These are phyloP conservation scores for Aspergillus oerlinghausenensis DNA, from an alignment of 2,329 filamentous ascomycete genomes.

Conservation along the genomic window DNA sequence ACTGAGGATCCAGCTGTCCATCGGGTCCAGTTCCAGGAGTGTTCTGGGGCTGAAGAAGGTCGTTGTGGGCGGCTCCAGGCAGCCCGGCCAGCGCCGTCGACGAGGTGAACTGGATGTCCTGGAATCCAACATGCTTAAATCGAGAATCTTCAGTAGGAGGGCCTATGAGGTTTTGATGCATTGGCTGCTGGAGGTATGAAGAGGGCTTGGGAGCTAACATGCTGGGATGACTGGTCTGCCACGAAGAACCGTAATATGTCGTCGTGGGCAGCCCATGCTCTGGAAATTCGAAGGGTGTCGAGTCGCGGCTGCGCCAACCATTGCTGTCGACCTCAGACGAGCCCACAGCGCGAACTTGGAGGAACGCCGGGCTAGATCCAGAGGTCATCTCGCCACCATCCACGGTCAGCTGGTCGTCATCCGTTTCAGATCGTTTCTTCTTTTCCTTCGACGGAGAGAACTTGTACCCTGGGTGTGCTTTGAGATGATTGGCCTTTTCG, in stretches of 20 bases:
- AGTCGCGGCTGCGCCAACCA: constrained; percentile 27
- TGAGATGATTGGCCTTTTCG: constrained; percentile 78
- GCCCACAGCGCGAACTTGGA: constrained; percentile 21
- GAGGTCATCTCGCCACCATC: constrained; percentile 21
- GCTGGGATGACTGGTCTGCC: constrained; percentile 50
- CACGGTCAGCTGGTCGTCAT: constrained; percentile 31
- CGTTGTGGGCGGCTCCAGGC: constrained; percentile 40
- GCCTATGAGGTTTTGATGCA: constrained; percentile 39
- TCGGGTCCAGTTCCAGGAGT: constrained; percentile 21
- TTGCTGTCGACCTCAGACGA: constrained; percentile 25
- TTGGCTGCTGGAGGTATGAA: constrained; percentile 50
- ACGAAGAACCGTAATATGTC: constrained; percentile 44
- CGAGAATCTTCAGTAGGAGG: constrained; percentile 41
- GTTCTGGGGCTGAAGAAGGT: constrained; percentile 37
- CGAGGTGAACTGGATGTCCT: constrained; percentile 27
- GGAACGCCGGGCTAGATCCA: constrained; percentile 16
- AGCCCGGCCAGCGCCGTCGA: constrained; percentile 39
- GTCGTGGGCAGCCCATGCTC: constrained; percentile 17
- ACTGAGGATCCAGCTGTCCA: constrained; percentile 40
- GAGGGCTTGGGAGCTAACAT: constrained; percentile 43
- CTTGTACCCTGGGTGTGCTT: constrained; percentile 86
- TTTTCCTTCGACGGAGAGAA: constrained; percentile 66
- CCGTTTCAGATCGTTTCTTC: constrained; percentile 54
- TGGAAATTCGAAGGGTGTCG: constrained; percentile 31
- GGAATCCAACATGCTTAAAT: constrained; percentile 35